A percentile compares a stretch with the other conserved stretches of the same genome.
These are phyloP conservation scores for Aspergillus quadrilineatus DNA, from an alignment of 2,329 filamentous ascomycete species.

Conservation along the genomic window DNA sequence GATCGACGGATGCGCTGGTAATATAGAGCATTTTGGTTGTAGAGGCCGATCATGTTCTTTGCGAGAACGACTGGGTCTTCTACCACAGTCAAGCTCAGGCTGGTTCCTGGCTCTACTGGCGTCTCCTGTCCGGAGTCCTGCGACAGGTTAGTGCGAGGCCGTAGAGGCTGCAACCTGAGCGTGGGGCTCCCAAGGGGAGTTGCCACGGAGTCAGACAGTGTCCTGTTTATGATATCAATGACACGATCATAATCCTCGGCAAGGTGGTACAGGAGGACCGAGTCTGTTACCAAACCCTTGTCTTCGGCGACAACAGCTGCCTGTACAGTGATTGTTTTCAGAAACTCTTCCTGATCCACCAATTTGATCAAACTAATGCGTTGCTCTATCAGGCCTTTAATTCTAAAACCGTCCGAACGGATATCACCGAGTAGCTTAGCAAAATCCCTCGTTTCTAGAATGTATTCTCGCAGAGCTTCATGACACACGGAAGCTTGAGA, in stretches of 20 bases:
- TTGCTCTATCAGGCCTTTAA: slow-evolving; percentile 83
- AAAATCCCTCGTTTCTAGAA: slow-evolving; percentile 95
- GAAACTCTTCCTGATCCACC: slow-evolving; percentile 75
- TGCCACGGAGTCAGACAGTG: slow-evolving; percentile 84
- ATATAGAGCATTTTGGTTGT: slow-evolving; percentile 61
- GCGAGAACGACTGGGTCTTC: slow-evolving; percentile 66
- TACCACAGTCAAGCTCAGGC: slow-evolving; percentile 63
- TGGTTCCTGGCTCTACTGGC: slow-evolving; percentile 41
- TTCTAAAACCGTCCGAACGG: slow-evolving; percentile 76
- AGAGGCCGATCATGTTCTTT: slow-evolving; percentile 61
- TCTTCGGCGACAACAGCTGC: slow-evolving; percentile 92
- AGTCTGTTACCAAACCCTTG: slow-evolving; percentile 88
- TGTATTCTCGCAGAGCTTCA: slow-evolving; percentile 87
- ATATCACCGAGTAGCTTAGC: slow-evolving; percentile 92
- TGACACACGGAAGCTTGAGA: slow-evolving; percentile 82
- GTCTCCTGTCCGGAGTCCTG: slow-evolving; percentile 44
- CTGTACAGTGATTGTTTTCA: slow-evolving; percentile 88
- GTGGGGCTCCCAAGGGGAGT: slow-evolving; percentile 81
- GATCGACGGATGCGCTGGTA: slow-evolving; percentile 58
- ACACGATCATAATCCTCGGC: slow-evolving; percentile 95
- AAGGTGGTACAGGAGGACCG: slow-evolving; percentile 89
- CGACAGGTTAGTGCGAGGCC: slow-evolving; percentile 57
- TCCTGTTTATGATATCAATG: slow-evolving; percentile 83
- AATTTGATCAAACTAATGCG: slow-evolving; percentile 79
- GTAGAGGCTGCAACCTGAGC: slow-evolving; percentile 74